Conservation (phyloP, 1,284 basidiomycete species). For the Anthracocystis setariae region DNA sequence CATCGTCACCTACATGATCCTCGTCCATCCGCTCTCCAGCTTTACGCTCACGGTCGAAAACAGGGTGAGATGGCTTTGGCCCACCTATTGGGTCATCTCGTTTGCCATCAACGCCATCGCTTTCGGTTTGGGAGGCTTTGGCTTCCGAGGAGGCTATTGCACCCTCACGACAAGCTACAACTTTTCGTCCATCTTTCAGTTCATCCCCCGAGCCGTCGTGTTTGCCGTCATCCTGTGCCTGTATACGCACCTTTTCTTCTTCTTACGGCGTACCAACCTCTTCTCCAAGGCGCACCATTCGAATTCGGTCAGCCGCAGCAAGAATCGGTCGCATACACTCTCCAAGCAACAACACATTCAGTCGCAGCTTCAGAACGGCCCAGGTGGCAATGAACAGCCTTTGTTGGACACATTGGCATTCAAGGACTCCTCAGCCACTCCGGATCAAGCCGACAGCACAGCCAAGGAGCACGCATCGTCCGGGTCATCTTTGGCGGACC, state of each 20-base stretch:
- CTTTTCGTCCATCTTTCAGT: slow-evolving; percentile 53
- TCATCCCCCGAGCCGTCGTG: slow-evolving; percentile 53
- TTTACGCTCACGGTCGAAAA: slow-evolving; percentile 55
- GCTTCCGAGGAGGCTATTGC: slow-evolving; percentile 58
- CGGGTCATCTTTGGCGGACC: slow-evolving; percentile 24
- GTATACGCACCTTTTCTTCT: slow-evolving; percentile 65
- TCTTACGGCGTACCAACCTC: slow-evolving; percentile 57
- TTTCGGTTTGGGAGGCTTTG: slow-evolving; percentile 46
- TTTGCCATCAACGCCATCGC: slow-evolving; percentile 49
- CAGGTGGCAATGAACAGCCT: slow-evolving; percentile 2
- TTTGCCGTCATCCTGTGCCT: slow-evolving; percentile 55
- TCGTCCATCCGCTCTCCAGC: slow-evolving; percentile 55
- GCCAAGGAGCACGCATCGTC: slow-evolving; percentile 6
- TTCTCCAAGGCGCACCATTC: slow-evolving; percentile 42
- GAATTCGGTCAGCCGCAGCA: slow-evolving; percentile 23
- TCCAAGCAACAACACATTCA: slow-evolving; percentile 12
- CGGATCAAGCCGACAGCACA: slow-evolving; percentile 2
- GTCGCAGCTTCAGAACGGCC: neutral
- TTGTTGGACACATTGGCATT: slow-evolving; percentile 2
- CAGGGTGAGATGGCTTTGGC: slow-evolving; percentile 56
- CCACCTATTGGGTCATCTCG: slow-evolving; percentile 52
- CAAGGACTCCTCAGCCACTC: slow-evolving; percentile 2
- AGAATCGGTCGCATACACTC: slow-evolving; percentile 4
- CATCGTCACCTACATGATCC: slow-evolving; percentile 61
- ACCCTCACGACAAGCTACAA: slow-evolving; percentile 28